Evolutionary conservation across 371 early-diverging fungal genomes (phyloP).

Genomic region (Lichtheimia hyalospora): DNA sequence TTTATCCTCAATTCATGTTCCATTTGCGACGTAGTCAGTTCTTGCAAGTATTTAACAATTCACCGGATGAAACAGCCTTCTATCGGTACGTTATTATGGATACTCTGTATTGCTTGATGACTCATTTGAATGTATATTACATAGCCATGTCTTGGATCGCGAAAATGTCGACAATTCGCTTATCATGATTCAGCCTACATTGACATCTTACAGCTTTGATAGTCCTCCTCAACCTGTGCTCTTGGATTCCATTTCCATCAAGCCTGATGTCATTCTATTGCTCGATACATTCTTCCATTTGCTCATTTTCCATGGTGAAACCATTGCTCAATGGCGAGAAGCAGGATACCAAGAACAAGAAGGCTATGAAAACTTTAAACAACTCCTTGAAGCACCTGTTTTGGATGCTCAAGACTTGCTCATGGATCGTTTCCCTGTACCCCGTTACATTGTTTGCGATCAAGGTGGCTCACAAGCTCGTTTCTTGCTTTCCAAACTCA

Average conservation of each 20-base stretch:
- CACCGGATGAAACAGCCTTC: conserved; percentile 99
- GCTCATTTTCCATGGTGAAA: conserved; percentile 50
- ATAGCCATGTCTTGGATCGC: conserved; percentile 87
- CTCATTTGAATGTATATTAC: no score
- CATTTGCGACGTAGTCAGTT: conserved; percentile 98
- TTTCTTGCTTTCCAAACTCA: conserved; percentile 98
- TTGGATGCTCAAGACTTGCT: conserved; percentile 91
- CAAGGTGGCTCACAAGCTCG: conserved; percentile 99
- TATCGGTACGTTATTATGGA: conserved; percentile 56
- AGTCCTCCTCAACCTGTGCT: conserved; percentile 93
- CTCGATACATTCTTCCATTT: conserved; percentile 90
- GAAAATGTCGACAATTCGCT: conserved; percentile 96
- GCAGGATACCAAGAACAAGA: conserved; percentile 53
- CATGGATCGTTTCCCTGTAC: conserved; percentile 96
- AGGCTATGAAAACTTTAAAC: conserved; percentile 82
- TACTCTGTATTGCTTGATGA: no score
- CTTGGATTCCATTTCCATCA: conserved; percentile 96
- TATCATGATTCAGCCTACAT: conserved; percentile 99
- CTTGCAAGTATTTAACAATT: conserved; percentile 98
- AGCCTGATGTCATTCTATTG: conserved; percentile 94
- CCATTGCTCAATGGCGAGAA: conserved; percentile 70
- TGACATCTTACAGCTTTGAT: conserved; percentile 93
- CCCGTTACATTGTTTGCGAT: conserved; percentile 98
- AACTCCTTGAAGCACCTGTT: conserved; percentile 88
- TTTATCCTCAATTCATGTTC: conserved; percentile 99